Base-by-base conservation (phyloP, 2,329 filamentous ascomycete species). In the Fusarium torulosum region DNA sequence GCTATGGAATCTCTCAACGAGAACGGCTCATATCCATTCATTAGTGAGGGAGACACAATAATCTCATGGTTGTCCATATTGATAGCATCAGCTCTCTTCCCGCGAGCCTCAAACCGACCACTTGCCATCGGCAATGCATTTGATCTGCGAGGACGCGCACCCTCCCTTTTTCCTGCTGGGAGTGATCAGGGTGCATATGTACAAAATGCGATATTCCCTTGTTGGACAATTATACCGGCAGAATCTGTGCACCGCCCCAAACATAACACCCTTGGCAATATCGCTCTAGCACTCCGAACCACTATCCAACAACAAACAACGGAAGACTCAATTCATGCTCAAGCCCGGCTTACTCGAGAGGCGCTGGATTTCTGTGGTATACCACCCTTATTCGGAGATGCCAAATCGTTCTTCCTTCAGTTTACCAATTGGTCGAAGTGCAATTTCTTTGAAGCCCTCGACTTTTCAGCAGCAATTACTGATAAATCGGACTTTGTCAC, bases 351-450 rank as follows among this genome's bases (percentile, higher is more conserved):
- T 10, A 58, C 53, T 2, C 19, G 62, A 8, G 20, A 55, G 14
- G 23, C 54, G 8, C 23, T 54, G 7, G 40, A 51, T 1, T 20
- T 45, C 0, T 46, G 42, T 4, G 59, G 62, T 10, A n/a, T 64
- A 7, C 53, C 61, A 2, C 61, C 61, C 3, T 2, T 66, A 4
- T 66, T 59, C 29, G 62, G 62, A 10, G 29, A 64, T 4, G n/a
- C 45, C 13, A 38, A 42, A 9, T n/a, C 45, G 7, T 46, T 59
- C 9, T 14, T 21, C 6, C 31, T 59, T 0, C 46, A 42, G 15
- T 44, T 52, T 7, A 33, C 49, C 0, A 66, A 53, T 33, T 53
- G 53, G 59, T 42, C 10, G 21, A 42, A 35, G 33, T 23, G 45
- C 4, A n/a, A 41, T 1, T 2, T 64, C 6, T 53, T 59, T 9